Evolutionary conservation across 2,329 filamentous ascomycete genomes (phyloP), one percentile per base, ranked within the genome.

Genomic region (Coniochaeta pulveracea): DNA sequence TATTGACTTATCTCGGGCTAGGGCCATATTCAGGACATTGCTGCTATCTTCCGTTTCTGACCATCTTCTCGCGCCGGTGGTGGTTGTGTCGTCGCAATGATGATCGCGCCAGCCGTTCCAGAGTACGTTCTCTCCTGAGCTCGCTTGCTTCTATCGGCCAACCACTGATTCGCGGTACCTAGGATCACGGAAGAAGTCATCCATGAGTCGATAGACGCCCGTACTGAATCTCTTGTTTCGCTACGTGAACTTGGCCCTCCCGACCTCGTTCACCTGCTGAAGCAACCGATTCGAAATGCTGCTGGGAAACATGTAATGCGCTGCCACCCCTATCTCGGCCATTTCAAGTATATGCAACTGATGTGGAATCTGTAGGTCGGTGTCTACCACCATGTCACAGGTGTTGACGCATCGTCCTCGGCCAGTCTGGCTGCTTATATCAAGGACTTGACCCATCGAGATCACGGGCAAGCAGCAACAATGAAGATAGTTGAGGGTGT

Each of bases 351-450:
- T n/a, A n/a, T n/a, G n/a, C 26, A 19, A 25, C 44, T 50, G 36
- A 48, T 37, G 9, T 19, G 10, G 10, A 19, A 4, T 14, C 17
- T 34, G 10, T 45, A 95, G 83, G 79, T 78, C 40, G 91, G 91
- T 38, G 80, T 95, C 36, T 98, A 98, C 55, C 91, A 98, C 57
- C 91, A 98, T 76, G 88, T 95, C 47, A 94, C 86, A 24, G 91
- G 91, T 40, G 80, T 95, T 51, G 91, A 98, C 61, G 91, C 91
- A 31, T 98, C 91, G 3, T 96, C 91, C 6, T 96, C 91, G 8
- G 91, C 91, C 38, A 96, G 89, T 60, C 65, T 98, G 38, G 91
- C 91, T 25, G 91, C 91, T 46, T 98, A 98, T 60, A 93, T 98
- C 61, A 98, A 96, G 59, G 96, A 89, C 24, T 69, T 98, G 39